Evolutionary conservation across 2,329 filamentous ascomycete species (phyloP).

Genomic region (Trichoderma sp.): DNA sequence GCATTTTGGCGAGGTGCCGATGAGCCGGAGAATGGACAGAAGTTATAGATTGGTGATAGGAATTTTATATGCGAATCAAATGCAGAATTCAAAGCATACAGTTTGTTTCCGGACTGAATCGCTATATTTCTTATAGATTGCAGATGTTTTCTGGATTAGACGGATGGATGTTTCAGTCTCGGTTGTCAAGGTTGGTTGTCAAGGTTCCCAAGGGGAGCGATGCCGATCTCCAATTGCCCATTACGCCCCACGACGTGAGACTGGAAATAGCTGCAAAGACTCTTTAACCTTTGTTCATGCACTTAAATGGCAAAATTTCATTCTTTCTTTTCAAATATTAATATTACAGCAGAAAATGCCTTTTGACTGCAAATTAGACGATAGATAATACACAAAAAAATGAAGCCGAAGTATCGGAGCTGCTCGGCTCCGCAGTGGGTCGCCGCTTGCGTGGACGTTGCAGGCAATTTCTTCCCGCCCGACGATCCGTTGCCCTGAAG

Average conservation of each 20-base stretch:
- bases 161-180: not conserved
- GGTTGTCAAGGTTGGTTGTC: no score
- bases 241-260: not conserved
- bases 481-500: not conserved
- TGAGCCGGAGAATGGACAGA: not conserved
- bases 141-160: not conserved
- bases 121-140: no score
- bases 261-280: not conserved
- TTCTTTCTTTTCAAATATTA: not conserved
- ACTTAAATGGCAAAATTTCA: not conserved
- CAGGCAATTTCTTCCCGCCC: not conserved
- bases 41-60: not conserved
- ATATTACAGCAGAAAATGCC: not conserved
- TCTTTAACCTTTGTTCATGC: accelerated
- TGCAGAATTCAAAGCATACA: no score
- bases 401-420: not conserved
- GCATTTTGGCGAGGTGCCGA: not conserved
- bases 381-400: not conserved
- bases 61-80: accelerated
- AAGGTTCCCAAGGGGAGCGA: not conserved
- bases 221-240: not conserved
- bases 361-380: not conserved
- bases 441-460: not conserved
- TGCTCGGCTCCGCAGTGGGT: slow-evolving; percentile 10
- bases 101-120: no score